Evolutionary conservation across 352 stramenopile species (phyloP), one percentile per base, ranked within the genome.

Genomic region (Thalassiosira mediterranea): DNA sequence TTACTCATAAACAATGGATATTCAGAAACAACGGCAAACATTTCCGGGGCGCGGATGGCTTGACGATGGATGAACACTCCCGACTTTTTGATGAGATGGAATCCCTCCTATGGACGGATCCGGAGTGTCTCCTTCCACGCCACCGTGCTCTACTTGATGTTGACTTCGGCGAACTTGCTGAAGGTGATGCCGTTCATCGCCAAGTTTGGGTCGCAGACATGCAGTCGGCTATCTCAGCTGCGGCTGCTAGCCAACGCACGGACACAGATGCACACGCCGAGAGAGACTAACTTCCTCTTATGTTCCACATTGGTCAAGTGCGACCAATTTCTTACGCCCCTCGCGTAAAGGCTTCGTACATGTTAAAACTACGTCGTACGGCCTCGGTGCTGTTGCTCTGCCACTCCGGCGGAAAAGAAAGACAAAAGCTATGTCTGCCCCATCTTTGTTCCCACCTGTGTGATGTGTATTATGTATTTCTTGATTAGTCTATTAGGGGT

Each of bases 1-100:
- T 54, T 1, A 68, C 59, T 1, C 59, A 68, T 21, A 58, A 58
- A 13, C 59, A 68, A 23, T 68, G 59, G 59, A 31, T 68, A 0
- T 68, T 58, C 42, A 25, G 59, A 2, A 54, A 68, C 23, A 28
- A 46, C 1, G 26, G 46, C 13, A 28, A 57, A 17, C 42, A 68
- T 31, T 46, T 57, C 42, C 29, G 40, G 8, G 56, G 46, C 23
- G 4, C 44, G 13, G 59, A 68, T 3, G 59, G 59, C 1, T 13
- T 68, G 0, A 58, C 59, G 7, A 23, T 1, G 1, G 15, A 4
- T 2, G 15, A 68, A 57, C 59, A 68, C 15, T 38, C 54, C 3
- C 1, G 57, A 32, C 37, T 68, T 21, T 58, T 68, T 32, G 8
- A 31, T 13, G 38, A 49, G 17, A 31, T 68, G 0, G 8, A 48